Base-by-base conservation (phyloP, 2,329 filamentous ascomycete species). In the Colletotrichum filicis region DNA sequence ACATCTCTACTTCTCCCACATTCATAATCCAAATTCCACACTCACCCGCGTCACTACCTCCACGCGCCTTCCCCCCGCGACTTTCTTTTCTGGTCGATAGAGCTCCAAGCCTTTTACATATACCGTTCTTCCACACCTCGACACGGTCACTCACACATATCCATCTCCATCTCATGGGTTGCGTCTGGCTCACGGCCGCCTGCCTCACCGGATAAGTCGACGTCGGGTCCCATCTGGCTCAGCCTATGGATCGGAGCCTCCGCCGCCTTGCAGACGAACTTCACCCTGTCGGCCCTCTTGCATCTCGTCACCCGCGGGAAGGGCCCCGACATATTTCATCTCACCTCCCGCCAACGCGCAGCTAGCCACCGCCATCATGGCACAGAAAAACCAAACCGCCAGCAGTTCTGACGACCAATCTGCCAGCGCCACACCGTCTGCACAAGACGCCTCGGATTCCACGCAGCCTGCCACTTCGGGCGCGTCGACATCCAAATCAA, bases 341-440 rank as follows among this genome's bases (percentile, higher is more conserved):
- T 62, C 64, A 55, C 56, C 55, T 55, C 42, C 32, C 53, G 52
- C 52, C 65, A 65, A 64, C 73, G 56, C 61, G 56, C 73, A 67
- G 64, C 65, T 70, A 65, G 65, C 65, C 57, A 65, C 56, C 46
- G 32, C 57, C 63, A 71, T 32, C 66, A 75, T 75, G 74, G 73
- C 74, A 60, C 74, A 74, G 60, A 75, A 74, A 66, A 73, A 66
- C 11, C 60, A 72, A 49, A 56, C 67, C 37, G 64, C 68, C 46
- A 74, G 60, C 66, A 71, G 66, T 55, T 74, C 74, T 35, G 73
- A 68, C 28, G 72, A 74, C 52, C 74, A 75, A 52, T 74, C 73
- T 63, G 68, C 73, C 62, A 74, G 73, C 63, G 69, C 74, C 46
- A 75, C 74, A 32, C 74, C 73, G 5, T 64, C 74, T 55, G 62